Evolutionary conservation across 345 rosid genomes (phyloP).

Genomic region (Brassica nigra): DNA sequence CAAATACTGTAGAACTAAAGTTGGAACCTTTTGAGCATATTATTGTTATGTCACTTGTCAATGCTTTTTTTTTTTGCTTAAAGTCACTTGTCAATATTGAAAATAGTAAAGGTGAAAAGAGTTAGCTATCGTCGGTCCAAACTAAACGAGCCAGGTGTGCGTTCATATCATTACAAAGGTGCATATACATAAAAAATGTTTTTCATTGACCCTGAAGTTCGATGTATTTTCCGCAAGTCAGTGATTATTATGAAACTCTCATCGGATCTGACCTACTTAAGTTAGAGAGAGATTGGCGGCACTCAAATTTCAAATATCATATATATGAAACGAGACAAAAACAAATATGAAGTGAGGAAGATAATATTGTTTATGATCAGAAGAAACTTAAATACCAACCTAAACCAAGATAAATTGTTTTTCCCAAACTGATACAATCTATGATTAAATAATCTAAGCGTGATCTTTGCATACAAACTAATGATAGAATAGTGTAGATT

Average conservation of each 20-base stretch:
- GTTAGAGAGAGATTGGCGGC: background rate
- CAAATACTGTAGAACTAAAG: background rate
- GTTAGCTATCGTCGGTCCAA: constrained; percentile 43
- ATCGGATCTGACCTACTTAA: constrained; percentile 1
- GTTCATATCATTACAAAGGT: background rate
- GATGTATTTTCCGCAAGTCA: constrained; percentile 8
- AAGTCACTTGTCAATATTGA: background rate
- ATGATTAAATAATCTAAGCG: background rate
- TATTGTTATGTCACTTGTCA: constrained; percentile 37
- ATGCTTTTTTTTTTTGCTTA: background rate
- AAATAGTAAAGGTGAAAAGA: constrained; percentile 32
- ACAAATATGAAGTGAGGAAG: background rate
- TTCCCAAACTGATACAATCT: background rate
- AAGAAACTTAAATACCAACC: constrained; percentile 6
- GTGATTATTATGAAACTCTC: background rate
- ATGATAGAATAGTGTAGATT: background rate
- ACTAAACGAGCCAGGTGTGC: constrained; percentile 33
- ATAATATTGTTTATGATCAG: background rate
- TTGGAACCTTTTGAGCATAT: background rate
- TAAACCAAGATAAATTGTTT: background rate
- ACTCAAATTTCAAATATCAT: background rate
- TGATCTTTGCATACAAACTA: constrained; percentile 3
- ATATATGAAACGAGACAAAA: background rate
- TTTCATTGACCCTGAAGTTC: background rate
- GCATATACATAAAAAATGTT: background rate